Evolutionary conservation across 2,329 filamentous ascomycete species (phyloP).

Genomic region (Rutstroemia sp.): DNA sequence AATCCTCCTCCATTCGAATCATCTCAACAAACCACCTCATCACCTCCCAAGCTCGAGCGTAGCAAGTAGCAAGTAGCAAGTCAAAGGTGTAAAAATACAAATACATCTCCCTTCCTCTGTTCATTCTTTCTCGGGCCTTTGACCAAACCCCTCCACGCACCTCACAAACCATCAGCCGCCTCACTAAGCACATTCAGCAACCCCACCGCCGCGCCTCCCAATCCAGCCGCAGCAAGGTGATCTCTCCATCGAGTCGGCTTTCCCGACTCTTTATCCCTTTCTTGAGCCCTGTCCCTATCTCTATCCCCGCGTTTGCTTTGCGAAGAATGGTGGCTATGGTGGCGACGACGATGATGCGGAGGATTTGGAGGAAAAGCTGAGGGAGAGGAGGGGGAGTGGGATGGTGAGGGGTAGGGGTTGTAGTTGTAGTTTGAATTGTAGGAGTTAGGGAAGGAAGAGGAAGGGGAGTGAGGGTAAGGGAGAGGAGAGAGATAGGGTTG

Average conservation of each 20-base stretch:
- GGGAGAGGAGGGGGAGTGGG: too few species aligned
- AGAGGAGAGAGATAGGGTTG: neutral
- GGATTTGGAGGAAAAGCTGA: too few species aligned
- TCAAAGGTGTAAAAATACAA: neutral
- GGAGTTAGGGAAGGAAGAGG: neutral
- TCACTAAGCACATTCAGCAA: slow-evolving; percentile 51
- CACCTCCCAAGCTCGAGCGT: too few species aligned
- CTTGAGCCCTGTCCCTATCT: slow-evolving; percentile 5
- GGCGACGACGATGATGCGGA: neutral
- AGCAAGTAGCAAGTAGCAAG: too few species aligned
- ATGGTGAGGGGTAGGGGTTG: too few species aligned
- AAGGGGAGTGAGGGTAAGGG: neutral
- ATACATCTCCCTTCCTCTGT: neutral
- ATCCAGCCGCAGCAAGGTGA: slow-evolving; percentile 49
- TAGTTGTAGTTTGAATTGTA: neutral
- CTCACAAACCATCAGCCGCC: slow-evolving; percentile 35
- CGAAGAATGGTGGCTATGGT: neutral
- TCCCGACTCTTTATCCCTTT: slow-evolving; percentile 1
- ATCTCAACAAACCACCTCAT: too few species aligned
- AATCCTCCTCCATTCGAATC: too few species aligned
- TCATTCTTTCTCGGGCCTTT: neutral
- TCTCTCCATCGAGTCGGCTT: slow-evolving; percentile 36
- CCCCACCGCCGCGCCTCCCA: slow-evolving; percentile 54
- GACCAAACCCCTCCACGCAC: neutral
- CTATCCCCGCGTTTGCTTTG: slow-evolving; percentile 5